A percentile compares a stretch with the other conserved stretches of the same genome.
Evolutionary conservation across 2,329 filamentous ascomycete species (phyloP).

Genomic region (Aspergillus sp.): DNA sequence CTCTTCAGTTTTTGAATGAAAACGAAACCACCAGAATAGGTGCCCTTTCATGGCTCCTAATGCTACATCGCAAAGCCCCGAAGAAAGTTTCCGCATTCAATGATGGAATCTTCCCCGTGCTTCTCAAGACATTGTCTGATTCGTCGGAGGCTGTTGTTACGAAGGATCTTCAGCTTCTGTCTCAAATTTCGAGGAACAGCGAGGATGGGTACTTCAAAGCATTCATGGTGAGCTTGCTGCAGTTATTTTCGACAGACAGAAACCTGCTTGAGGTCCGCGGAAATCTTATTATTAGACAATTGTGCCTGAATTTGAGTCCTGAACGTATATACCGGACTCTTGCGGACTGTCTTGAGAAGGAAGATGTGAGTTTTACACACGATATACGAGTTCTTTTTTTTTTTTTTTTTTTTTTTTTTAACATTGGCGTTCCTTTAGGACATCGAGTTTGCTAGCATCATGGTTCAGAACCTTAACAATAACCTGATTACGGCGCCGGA

Average conservation of each 20-base stretch:
- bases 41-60: slow-evolving; percentile 92
- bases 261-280: slow-evolving; percentile 87
- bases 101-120: slow-evolving; percentile 91
- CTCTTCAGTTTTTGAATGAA: slow-evolving; percentile 90
- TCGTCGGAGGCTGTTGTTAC: slow-evolving; percentile 94
- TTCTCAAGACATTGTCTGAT: slow-evolving; percentile 94
- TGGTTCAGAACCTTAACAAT: slow-evolving; percentile 99
- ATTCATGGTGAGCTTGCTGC: slow-evolving; percentile 95
- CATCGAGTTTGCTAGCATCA: slow-evolving; percentile 97
- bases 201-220: slow-evolving; percentile 97
- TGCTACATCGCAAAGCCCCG: slow-evolving; percentile 94
- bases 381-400: background rate
- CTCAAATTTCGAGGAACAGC: slow-evolving; percentile 93
- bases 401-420: background rate
- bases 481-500: slow-evolving; percentile 98
- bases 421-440: slow-evolving; percentile 52
- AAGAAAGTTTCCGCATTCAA: slow-evolving; percentile 92
- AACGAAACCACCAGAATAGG: slow-evolving; percentile 94
- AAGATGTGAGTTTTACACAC: slow-evolving; percentile 57
- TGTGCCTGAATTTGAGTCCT: slow-evolving; percentile 88
- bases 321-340: slow-evolving; percentile 94
- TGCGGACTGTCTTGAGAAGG: slow-evolving; percentile 94
- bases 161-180: slow-evolving; percentile 86
- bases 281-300: slow-evolving; percentile 92
- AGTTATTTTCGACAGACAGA: slow-evolving; percentile 92